A percentile compares a stretch with the other conserved stretches of the same genome.
phyloP scores from a whole-genome alignment of 495 filamentous ascomycete species.

The Hypomontagnella monticulosa region DNA sequence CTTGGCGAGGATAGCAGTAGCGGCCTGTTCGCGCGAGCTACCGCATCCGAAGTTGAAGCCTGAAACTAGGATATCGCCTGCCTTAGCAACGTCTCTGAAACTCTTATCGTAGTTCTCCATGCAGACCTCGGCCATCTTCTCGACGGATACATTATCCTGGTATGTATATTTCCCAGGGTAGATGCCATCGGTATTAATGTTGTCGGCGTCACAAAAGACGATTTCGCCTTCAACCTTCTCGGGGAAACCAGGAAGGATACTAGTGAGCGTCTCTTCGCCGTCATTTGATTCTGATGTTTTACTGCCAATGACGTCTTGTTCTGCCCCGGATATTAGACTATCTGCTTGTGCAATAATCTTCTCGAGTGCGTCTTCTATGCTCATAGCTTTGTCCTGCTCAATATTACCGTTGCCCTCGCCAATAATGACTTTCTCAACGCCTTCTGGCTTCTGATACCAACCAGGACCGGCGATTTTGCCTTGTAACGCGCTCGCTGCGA shows the following conservation, averaged over 20 bases:
- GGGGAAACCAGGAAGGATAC: constrained; percentile 77
- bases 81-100: constrained; percentile 68
- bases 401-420: constrained; percentile 77
- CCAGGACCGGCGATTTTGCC: constrained; percentile 86
- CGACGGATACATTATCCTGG: constrained; percentile 78
- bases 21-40: constrained; percentile 80
- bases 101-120: constrained; percentile 90
- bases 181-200: constrained; percentile 83
- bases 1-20: constrained; percentile 87
- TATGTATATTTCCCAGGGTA: constrained; percentile 94
- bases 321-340: constrained; percentile 55
- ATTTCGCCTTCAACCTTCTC: constrained; percentile 72
- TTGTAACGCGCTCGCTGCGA: constrained; percentile 87
- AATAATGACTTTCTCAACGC: constrained; percentile 70
- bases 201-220: constrained; percentile 75
- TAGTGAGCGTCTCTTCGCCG: constrained; percentile 55
- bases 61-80: constrained; percentile 81
- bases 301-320: constrained; percentile 10
- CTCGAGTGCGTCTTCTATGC: constrained; percentile 72
- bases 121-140: constrained; percentile 86
- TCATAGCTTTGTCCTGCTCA: constrained; percentile 66
- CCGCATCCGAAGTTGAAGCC: constrained; percentile 96
- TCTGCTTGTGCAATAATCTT: constrained; percentile 74
- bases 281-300: constrained; percentile 48
- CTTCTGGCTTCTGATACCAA: constrained; percentile 76